phyloP scores from a whole-genome alignment of 179 eudicot species.

The Spergularia azorica region DNA sequence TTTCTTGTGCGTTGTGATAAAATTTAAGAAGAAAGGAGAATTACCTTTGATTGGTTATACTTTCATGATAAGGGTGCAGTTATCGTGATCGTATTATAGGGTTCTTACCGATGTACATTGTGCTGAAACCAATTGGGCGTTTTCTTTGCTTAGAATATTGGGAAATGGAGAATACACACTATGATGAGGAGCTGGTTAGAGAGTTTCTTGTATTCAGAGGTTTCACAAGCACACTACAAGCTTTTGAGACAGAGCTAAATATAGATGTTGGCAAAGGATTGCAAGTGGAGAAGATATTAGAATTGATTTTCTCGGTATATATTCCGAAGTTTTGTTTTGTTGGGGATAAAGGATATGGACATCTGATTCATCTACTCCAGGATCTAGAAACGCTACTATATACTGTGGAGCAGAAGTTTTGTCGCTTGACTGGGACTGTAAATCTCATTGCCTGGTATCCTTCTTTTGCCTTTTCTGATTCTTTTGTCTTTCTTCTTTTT shows the following conservation, averaged over 20 bases:
- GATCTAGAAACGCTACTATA: slow-evolving; percentile 96
- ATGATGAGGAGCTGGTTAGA: slow-evolving; percentile 90
- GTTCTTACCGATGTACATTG: slow-evolving; percentile 14
- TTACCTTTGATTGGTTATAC: neutral
- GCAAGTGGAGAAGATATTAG: slow-evolving; percentile 84
- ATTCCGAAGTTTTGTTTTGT: slow-evolving; percentile 47
- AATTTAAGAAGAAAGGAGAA: neutral
- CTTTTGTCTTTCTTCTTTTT: neutral
- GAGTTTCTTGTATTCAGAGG: slow-evolving; percentile 94
- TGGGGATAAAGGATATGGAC: slow-evolving; percentile 86
- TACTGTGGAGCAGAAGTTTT: slow-evolving; percentile 95
- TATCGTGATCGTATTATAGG: neutral
- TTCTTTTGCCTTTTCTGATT: slow-evolving; percentile 1
- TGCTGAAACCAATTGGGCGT: slow-evolving; percentile 3
- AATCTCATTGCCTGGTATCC: slow-evolving; percentile 90
- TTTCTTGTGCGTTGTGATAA: neutral
- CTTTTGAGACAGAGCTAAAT: slow-evolving; percentile 69
- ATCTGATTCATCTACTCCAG: slow-evolving; percentile 70
- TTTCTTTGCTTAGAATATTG: neutral
- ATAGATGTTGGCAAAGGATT: slow-evolving; percentile 86
- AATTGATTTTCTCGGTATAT: slow-evolving; percentile 74
- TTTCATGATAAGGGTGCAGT: neutral
- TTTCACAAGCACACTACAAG: slow-evolving; percentile 79
- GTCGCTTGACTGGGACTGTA: slow-evolving; percentile 98
- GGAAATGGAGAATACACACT: slow-evolving; percentile 90